Conservation (phyloP, 306 rosid genomes). For the Glycine tomentella region DNA sequence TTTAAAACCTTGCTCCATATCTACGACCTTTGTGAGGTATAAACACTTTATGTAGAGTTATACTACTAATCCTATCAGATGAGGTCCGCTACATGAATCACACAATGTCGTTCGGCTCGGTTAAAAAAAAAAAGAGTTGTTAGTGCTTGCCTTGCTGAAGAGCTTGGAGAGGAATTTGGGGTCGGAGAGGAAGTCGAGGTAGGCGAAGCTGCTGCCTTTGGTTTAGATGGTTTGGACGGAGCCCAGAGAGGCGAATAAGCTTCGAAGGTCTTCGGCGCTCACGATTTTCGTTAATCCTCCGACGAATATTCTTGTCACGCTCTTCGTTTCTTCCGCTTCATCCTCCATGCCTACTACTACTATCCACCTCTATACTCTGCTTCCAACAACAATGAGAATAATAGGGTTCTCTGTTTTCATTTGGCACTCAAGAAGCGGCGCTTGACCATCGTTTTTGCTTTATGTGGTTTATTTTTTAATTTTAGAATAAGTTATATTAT, state of each 20-base stretch:
- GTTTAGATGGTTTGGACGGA: slow-evolving; percentile 61
- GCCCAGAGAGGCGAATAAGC: slow-evolving; percentile 61
- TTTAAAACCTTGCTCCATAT: no score
- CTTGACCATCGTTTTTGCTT: neutral
- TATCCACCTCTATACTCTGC: neutral
- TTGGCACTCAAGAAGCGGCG: neutral
- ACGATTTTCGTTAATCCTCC: slow-evolving; percentile 78
- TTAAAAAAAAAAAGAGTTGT: no score
- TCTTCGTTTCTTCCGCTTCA: slow-evolving; percentile 22
- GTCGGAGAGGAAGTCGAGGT: slow-evolving; percentile 66
- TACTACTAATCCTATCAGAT: no score
- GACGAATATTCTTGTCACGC: slow-evolving; percentile 59
- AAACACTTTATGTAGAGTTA: no score
- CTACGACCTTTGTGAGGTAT: no score
- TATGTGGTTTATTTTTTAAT: no score
- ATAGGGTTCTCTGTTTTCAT: slow-evolving; percentile 8
- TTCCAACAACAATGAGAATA: neutral
- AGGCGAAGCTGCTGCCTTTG: slow-evolving; percentile 83
- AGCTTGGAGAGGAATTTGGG: slow-evolving; percentile 76
- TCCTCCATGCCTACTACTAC: slow-evolving; percentile 21
- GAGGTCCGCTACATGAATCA: neutral
- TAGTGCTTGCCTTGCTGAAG: slow-evolving; percentile 56
- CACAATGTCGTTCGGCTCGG: neutral
- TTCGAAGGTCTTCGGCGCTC: slow-evolving; percentile 61
- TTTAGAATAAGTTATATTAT: no score